A percentile compares a stretch with the other conserved stretches of the same genome.
phyloP scores from a whole-genome alignment of 495 filamentous ascomycete species.

The Astrocystis sublimbata region DNA sequence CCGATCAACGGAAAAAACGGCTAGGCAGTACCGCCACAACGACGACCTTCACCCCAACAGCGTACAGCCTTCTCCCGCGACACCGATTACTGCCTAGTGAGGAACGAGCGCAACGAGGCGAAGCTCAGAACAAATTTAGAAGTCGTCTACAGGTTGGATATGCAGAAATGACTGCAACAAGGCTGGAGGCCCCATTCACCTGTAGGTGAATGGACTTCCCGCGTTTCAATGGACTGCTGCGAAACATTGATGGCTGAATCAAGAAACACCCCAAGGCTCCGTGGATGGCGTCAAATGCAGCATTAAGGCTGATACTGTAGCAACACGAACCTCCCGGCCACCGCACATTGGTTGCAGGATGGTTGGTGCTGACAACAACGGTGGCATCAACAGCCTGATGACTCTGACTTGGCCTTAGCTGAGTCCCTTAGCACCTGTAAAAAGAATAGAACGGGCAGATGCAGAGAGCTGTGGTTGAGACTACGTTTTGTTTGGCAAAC shows the following conservation, averaged over 20 bases:
- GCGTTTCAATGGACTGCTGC: slow-evolving; percentile 8
- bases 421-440: background rate
- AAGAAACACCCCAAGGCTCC: slow-evolving; percentile 4
- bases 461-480: background rate
- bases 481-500: background rate
- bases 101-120: background rate
- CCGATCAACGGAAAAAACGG: slow-evolving; percentile 11
- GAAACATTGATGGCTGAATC: slow-evolving; percentile 2
- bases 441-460: background rate
- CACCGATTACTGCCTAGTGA: background rate
- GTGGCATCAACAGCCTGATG: background rate
- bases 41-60: background rate
- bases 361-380: no score
- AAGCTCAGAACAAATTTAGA: slow-evolving; percentile 17
- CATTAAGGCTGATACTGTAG: background rate
- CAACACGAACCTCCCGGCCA: slow-evolving; percentile 4
- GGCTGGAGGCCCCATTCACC: background rate
- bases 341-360: background rate
- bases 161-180: background rate
- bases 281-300: slow-evolving; percentile 3
- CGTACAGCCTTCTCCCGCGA: slow-evolving; percentile 14
- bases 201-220: background rate
- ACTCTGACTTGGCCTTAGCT: no score
- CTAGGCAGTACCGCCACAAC: slow-evolving; percentile 13
- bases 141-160: background rate